Evolutionary conservation across 2,329 filamentous ascomycete genomes (phyloP).

Genomic region (Didymosphaeria variabile): DNA sequence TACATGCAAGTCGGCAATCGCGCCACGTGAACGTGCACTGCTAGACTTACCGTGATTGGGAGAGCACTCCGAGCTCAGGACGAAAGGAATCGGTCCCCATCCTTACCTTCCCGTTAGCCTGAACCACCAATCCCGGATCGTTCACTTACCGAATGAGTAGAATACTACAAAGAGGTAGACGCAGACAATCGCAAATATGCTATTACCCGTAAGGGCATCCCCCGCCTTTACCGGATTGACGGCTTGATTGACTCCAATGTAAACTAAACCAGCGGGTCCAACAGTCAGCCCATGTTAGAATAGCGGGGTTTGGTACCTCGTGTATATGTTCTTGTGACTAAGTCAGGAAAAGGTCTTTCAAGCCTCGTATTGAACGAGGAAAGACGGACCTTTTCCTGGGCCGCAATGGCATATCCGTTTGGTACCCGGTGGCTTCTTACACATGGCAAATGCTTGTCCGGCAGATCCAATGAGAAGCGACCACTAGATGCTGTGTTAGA

Average conservation of each 20-base stretch:
- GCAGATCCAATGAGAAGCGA: constrained; percentile 53
- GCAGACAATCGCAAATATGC: constrained; percentile 60
- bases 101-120: constrained; percentile 28
- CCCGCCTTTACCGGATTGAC: constrained; percentile 44
- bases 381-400: not conserved
- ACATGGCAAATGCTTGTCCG: constrained; percentile 57
- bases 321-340: not conserved
- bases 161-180: constrained; percentile 61
- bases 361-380: not conserved
- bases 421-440: not conserved
- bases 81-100: constrained; percentile 58
- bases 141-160: constrained; percentile 52
- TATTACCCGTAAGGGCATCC: constrained; percentile 43
- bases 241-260: constrained; percentile 45
- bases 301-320: not conserved
- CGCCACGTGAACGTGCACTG: not conserved
- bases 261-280: constrained; percentile 15
- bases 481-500: constrained; percentile 36
- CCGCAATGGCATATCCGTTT: not conserved
- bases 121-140: not conserved
- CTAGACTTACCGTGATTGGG: constrained; percentile 45
- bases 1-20: constrained; percentile 1
- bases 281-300: not conserved
- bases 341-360: not conserved
- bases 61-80: constrained; percentile 54